Conservation (phyloP, 1,284 basidiomycete genomes). For the Ustilago shanxiensis region DNA sequence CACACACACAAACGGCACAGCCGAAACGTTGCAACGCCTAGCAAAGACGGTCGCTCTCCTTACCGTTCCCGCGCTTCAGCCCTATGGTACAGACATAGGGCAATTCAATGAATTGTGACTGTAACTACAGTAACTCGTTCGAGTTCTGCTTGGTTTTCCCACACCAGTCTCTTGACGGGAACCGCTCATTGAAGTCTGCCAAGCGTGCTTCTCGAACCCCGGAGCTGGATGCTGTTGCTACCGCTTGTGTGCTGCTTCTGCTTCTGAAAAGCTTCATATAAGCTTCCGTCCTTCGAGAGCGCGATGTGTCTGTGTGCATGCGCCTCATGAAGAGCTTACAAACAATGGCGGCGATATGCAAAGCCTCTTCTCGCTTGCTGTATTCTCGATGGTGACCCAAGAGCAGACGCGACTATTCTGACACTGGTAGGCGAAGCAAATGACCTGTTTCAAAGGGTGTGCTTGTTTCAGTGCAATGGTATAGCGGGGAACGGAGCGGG, state of each 20-base stretch:
- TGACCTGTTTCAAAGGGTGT: neutral
- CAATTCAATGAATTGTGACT: no score
- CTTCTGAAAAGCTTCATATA: neutral
- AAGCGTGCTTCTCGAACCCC: conserved; percentile 1
- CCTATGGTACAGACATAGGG: neutral
- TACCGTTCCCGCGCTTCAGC: conserved; percentile 6
- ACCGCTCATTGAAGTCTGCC: neutral
- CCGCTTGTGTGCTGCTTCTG: neutral
- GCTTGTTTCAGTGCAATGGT: neutral
- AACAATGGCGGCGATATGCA: conserved; percentile 7
- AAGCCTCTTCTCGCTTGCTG: conserved; percentile 2
- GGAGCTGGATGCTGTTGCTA: conserved; percentile 1
- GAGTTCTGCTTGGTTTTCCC: no score
- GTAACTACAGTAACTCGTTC: no score
- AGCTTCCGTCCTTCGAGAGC: neutral
- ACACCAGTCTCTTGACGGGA: conserved; percentile 2
- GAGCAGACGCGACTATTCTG: neutral
- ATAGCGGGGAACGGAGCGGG: neutral
- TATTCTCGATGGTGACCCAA: neutral
- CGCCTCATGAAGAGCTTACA: conserved; percentile 7
- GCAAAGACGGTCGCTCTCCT: neutral
- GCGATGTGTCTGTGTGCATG: conserved; percentile 3
- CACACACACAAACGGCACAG: neutral
- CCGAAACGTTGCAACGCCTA: neutral
- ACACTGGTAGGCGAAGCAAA: neutral